Evolutionary conservation across 768 basidiomycete genomes (phyloP).

Genomic region (Lentinus brumalis): DNA sequence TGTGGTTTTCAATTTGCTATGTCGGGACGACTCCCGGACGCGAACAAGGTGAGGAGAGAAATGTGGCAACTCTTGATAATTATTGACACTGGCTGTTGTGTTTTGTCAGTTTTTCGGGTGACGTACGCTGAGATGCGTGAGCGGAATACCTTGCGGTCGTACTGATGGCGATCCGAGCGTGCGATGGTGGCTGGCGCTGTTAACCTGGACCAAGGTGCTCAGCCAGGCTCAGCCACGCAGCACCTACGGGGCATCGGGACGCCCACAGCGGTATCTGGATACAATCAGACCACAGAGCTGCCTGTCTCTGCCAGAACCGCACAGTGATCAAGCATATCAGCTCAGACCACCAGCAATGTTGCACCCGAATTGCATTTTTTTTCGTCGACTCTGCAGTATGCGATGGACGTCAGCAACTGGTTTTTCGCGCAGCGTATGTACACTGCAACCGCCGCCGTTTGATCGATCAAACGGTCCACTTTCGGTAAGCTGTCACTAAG

Average conservation of each 20-base stretch:
- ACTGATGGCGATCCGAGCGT: not conserved
- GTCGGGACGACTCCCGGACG: not conserved
- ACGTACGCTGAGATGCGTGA: not conserved
- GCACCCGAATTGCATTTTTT: not conserved
- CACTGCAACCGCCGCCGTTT: not conserved
- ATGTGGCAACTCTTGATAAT: not conserved
- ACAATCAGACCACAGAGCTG: not conserved
- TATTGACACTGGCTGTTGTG: not conserved
- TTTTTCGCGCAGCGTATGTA: not conserved
- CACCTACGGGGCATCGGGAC: not conserved
- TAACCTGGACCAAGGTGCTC: not conserved
- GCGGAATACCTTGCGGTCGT: not conserved
- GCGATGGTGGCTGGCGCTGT: not conserved
- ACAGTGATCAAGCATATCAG: not conserved
- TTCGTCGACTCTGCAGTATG: not conserved
- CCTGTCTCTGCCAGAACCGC: not conserved
- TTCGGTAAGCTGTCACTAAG: not conserved
- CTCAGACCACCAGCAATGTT: not conserved
- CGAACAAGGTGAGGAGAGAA: not conserved
- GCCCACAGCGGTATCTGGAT: not conserved
- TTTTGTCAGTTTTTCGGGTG: not conserved
- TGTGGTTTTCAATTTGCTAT: slow-evolving; percentile 2
- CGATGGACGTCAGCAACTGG: not conserved
- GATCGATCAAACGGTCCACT: not conserved
- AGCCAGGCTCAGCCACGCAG: not conserved